Base-by-base conservation (phyloP, 2,329 filamentous ascomycete genomes). In the Talaromyces sp. region DNA sequence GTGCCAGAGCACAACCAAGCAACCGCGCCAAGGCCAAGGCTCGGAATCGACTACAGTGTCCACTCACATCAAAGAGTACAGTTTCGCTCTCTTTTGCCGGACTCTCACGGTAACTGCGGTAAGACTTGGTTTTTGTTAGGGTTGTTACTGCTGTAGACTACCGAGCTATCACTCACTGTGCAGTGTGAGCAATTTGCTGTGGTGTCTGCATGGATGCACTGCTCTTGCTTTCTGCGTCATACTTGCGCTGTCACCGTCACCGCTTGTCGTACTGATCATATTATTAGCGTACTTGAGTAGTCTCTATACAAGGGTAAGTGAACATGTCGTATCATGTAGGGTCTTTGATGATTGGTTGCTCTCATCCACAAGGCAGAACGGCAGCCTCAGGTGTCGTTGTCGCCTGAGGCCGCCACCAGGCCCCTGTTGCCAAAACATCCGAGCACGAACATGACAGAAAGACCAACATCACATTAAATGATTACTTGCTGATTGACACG, bases 301-400 rank as follows among this genome's bases (percentile, higher is more conserved):
- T n/a, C n/a, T n/a, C n/a, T n/a, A n/a, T n/a, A n/a, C n/a, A n/a
- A n/a, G n/a, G n/a, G n/a, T n/a, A n/a, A n/a, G n/a, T n/a, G n/a
- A n/a, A n/a, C n/a, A n/a, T n/a, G n/a, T n/a, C n/a, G n/a, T n/a
- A n/a, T n/a, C n/a, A n/a, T n/a, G 4, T 28, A 28, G 25, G 19
- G 45, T 17, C 17, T 17, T 11, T 17, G 33, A 19, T 53, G 50
- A 39, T 53, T 53, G 50, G 50, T 35, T 13, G 36, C 22, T 28
- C 36, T 13, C 50, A 52, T 46, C 25, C 43, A 22, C 43, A 15
- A 48, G n/a, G 45, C n/a, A n/a, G n/a, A n/a, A n/a, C n/a, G n/a
- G n/a, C 45, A 48, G 45, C 45, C 45, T 48, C 45, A 48, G 45
- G 43, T 46, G 31, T 45, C 40, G n/a, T n/a, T 19, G 35, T 35